Percentiles rank a stretch among this genome's conserved stretches.
These are phyloP conservation scores for Tricholoma matsutake DNA, from an alignment of 768 basidiomycete species.

Conservation along the genomic window DNA sequence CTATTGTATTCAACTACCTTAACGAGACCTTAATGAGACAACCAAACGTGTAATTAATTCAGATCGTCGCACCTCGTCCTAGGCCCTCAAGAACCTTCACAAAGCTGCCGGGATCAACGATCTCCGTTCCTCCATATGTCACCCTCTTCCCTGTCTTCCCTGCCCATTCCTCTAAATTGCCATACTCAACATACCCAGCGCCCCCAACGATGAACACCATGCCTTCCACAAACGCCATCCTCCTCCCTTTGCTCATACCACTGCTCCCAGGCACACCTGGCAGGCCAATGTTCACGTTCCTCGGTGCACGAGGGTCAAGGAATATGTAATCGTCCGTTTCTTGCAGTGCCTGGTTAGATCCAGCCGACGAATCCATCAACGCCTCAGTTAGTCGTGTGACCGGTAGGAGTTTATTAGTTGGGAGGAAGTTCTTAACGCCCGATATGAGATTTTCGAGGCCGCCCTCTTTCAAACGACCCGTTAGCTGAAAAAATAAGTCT, in stretches of 20 bases:
- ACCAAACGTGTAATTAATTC: neutral
- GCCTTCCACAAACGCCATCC: slow-evolving; percentile 84
- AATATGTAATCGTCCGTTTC: slow-evolving; percentile 96
- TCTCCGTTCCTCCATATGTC: slow-evolving; percentile 95
- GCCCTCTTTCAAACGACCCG: slow-evolving; percentile 89
- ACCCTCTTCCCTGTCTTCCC: slow-evolving; percentile 76
- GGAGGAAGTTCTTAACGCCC: slow-evolving; percentile 96
- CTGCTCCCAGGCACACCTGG: slow-evolving; percentile 54
- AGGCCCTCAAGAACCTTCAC: slow-evolving; percentile 65
- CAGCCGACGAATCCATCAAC: slow-evolving; percentile 94
- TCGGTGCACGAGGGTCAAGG: slow-evolving; percentile 86
- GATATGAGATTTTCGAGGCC: slow-evolving; percentile 97
- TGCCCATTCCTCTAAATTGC: slow-evolving; percentile 95
- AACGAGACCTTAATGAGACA: neutral
- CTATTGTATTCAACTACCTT: neutral
- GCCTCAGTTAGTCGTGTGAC: slow-evolving; percentile 93
- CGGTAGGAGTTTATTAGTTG: slow-evolving; percentile 89
- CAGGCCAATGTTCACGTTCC: slow-evolving; percentile 46
- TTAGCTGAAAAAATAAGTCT: slow-evolving; percentile 53
- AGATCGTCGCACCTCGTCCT: slow-evolving; percentile 40
- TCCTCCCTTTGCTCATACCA: slow-evolving; percentile 35
- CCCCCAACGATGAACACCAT: slow-evolving; percentile 96
- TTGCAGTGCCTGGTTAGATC: slow-evolving; percentile 89
- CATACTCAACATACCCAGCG: slow-evolving; percentile 96
- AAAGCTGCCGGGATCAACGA: slow-evolving; percentile 86